Conservation (phyloP, 2,329 filamentous ascomycete species). For the Ceratocystis cubensis region DNA sequence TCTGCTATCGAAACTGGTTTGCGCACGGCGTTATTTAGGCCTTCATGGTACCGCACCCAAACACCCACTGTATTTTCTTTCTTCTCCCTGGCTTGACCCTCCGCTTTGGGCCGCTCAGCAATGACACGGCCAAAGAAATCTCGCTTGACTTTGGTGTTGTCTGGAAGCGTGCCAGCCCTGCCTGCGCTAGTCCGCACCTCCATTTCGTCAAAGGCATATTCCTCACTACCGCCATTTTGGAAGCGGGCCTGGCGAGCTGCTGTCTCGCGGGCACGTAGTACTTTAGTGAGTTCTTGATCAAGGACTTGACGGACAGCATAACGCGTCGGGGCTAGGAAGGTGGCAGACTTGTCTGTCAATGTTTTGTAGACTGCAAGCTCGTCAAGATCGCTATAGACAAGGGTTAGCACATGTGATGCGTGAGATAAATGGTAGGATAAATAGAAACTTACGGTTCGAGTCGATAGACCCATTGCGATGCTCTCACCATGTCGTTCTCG, state of each 20-base stretch:
- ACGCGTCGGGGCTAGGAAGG: slow-evolving; percentile 59
- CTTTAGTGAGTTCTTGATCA: slow-evolving; percentile 75
- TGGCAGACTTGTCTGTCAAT: slow-evolving; percentile 39
- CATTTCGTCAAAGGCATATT: slow-evolving; percentile 30
- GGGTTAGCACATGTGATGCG: slow-evolving; percentile 20
- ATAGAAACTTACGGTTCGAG: slow-evolving; percentile 70
- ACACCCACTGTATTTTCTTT: slow-evolving; percentile 43
- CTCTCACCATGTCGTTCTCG: slow-evolving; percentile 53
- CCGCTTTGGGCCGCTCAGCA: slow-evolving; percentile 26
- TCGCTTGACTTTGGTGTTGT: slow-evolving; percentile 41
- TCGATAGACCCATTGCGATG: slow-evolving; percentile 69
- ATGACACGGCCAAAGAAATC: slow-evolving; percentile 80
- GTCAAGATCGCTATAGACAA: slow-evolving; percentile 52
- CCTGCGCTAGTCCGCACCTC: slow-evolving; percentile 22
- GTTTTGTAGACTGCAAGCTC: slow-evolving; percentile 63
- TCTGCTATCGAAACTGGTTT: slow-evolving; percentile 76
- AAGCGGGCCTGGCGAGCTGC: slow-evolving; percentile 54
- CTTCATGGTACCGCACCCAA: slow-evolving; percentile 85
- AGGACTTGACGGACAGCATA: slow-evolving; percentile 89
- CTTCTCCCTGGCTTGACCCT: slow-evolving; percentile 28
- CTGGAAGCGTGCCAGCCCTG: slow-evolving; percentile 23
- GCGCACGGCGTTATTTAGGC: slow-evolving; percentile 80
- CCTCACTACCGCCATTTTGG: slow-evolving; percentile 37
- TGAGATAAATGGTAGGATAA: background rate
- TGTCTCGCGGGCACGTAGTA: slow-evolving; percentile 53